phyloP scores from a whole-genome alignment of 805 yeast genomes.

The Torulaspora microellipsoides region DNA sequence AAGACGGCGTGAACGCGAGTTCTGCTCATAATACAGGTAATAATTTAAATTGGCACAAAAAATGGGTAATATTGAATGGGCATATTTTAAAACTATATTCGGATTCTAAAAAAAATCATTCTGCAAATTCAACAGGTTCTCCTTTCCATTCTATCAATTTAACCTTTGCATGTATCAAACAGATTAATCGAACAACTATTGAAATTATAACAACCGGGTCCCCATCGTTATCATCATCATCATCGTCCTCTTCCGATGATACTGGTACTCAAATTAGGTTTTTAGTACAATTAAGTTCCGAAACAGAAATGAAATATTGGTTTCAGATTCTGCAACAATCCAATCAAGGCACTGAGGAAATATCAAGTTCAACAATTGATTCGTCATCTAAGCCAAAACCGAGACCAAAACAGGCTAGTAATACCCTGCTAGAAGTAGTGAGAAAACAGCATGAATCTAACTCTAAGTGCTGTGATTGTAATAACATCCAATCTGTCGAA shows the following conservation, averaged over 20 bases:
- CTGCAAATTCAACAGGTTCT: constrained; percentile 35
- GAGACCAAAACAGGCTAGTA: too few species aligned
- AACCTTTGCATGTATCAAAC: constrained; percentile 59
- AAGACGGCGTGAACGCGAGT: too few species aligned
- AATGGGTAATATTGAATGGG: constrained; percentile 73
- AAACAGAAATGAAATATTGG: constrained; percentile 62
- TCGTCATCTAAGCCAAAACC: too few species aligned
- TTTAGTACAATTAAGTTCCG: constrained; percentile 63
- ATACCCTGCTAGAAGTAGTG: constrained; percentile 20
- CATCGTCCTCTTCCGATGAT: constrained; percentile 6
- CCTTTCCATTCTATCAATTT: constrained; percentile 43
- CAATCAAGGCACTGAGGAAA: constrained; percentile 3
- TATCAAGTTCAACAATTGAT: not conserved
- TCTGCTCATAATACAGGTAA: not conserved
- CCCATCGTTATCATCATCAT: constrained; percentile 32
- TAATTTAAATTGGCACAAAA: constrained; percentile 71
- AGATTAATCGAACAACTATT: constrained; percentile 36
- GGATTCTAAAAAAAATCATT: constrained; percentile 60
- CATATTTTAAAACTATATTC: constrained; percentile 66
- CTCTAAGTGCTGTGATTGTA: constrained; percentile 74
- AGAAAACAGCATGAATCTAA: constrained; percentile 48
- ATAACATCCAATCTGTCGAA: constrained; percentile 55
- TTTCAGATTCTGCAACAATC: constrained; percentile 5
- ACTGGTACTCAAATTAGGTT: constrained; percentile 24
- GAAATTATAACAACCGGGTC: constrained; percentile 63